Evolutionary conservation across 331 rosid species (phyloP).

Genomic region (Malus hybrid): DNA sequence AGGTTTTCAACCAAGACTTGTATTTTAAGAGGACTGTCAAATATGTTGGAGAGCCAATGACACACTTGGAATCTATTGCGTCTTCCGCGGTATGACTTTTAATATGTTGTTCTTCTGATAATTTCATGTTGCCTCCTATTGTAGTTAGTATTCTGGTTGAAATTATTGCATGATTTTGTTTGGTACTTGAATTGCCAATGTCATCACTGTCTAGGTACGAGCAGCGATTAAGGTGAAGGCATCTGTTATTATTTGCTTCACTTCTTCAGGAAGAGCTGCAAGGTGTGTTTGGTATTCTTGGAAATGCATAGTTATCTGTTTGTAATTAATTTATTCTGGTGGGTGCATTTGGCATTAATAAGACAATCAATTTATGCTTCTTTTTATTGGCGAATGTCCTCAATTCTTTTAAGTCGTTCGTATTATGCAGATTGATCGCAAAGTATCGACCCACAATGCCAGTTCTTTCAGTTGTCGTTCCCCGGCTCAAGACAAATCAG

Average conservation of each 20-base stretch:
- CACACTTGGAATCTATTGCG: slow-evolving; percentile 98
- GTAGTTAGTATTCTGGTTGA: not conserved
- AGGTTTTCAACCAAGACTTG: slow-evolving; percentile 95
- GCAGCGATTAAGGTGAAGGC: slow-evolving; percentile 99
- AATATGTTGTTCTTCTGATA: not conserved
- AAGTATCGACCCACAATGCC: slow-evolving; percentile 99
- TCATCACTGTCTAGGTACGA: slow-evolving; percentile 56
- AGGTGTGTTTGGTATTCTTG: slow-evolving; percentile 42
- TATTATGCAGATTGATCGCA: slow-evolving; percentile 75
- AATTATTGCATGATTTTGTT: slow-evolving; percentile 2
- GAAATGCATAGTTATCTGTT: not conserved
- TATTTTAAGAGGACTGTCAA: slow-evolving; percentile 91
- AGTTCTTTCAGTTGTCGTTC: slow-evolving; percentile 91
- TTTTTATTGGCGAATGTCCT: not conserved
- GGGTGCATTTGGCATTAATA: not conserved
- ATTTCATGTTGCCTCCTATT: not conserved
- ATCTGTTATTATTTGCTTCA: slow-evolving; percentile 90
- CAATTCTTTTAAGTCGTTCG: slow-evolving; percentile 2
- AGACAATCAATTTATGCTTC: not conserved
- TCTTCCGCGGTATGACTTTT: slow-evolving; percentile 78
- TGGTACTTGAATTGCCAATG: not conserved
- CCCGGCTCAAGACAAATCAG: slow-evolving; percentile 84
- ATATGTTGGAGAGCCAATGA: slow-evolving; percentile 96
- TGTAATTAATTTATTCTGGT: not conserved
- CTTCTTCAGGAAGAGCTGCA: slow-evolving; percentile 98